A percentile compares a stretch with the other conserved stretches of the same genome.
phyloP scores from a whole-genome alignment of 148 eudicot genomes.

The Limonium bicolor region DNA sequence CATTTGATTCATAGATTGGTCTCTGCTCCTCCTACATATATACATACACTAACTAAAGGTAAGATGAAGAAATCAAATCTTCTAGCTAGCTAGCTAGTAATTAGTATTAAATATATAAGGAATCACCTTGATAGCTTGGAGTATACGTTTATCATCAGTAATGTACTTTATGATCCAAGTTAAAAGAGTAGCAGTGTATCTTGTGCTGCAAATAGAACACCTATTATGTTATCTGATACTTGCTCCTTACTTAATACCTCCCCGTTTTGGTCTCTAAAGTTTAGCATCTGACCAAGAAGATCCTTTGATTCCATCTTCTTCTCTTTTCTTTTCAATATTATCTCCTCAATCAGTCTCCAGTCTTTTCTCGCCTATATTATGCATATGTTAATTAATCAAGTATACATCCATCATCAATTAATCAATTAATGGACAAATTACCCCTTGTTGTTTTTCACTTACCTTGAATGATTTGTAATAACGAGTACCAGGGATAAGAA shows the following conservation, averaged over 20 bases:
- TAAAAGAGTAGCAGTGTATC: constrained; percentile 42
- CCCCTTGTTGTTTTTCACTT: constrained; percentile 1
- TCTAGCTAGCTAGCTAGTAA: not conserved
- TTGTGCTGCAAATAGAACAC: constrained; percentile 50
- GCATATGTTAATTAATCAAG: not conserved
- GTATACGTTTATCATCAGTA: constrained; percentile 27
- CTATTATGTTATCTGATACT: constrained; percentile 41
- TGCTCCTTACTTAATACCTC: constrained; percentile 17
- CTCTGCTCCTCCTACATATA: constrained; percentile 56
- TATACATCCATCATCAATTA: not conserved
- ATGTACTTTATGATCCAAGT: constrained; percentile 48
- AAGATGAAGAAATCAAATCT: not conserved
- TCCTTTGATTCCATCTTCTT: constrained; percentile 15
- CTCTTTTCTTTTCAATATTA: constrained; percentile 23
- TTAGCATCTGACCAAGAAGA: constrained; percentile 19
- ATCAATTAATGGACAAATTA: not conserved
- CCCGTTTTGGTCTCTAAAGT: constrained; percentile 17
- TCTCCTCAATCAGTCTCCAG: constrained; percentile 13
- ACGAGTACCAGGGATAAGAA: constrained; percentile 28
- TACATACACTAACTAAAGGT: not conserved
- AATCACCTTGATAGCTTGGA: constrained; percentile 29
- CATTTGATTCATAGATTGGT: constrained; percentile 33
- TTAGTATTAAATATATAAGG: not conserved
- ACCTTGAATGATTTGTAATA: constrained; percentile 32
- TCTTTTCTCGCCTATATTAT: constrained; percentile 24